Percentiles rank a stretch among this genome's conserved stretches.
These are phyloP conservation scores for Leccinum subtestaceum DNA, from an alignment of 768 basidiomycete genomes.

Conservation along the genomic window DNA sequence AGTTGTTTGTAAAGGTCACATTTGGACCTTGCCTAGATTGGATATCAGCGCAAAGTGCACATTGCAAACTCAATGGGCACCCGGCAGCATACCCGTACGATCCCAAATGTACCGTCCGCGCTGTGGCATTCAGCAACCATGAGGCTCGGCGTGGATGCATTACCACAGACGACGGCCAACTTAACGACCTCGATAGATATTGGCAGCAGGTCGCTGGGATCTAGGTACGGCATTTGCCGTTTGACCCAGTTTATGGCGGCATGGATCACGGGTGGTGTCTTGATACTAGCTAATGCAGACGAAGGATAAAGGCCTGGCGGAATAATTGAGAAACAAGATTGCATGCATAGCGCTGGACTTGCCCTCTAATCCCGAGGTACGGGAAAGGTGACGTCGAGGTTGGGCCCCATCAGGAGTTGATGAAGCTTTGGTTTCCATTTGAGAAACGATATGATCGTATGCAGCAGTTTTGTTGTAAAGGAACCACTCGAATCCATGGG, in stretches of 20 bases:
- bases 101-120: constrained; percentile 78
- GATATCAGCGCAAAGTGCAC: constrained; percentile 10
- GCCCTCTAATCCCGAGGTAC: constrained; percentile 42
- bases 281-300: constrained; percentile 26
- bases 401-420: constrained; percentile 24
- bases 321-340: neutral
- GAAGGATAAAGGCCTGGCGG: constrained; percentile 24
- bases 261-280: constrained; percentile 35
- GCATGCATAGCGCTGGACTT: neutral
- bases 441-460: constrained; percentile 81
- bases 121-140: constrained; percentile 78
- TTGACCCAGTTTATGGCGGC: constrained; percentile 50
- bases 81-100: constrained; percentile 55
- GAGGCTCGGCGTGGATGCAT: constrained; percentile 78
- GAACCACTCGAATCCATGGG: constrained; percentile 91
- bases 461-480: constrained; percentile 87
- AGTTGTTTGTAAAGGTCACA: constrained; percentile 83
- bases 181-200: constrained; percentile 75
- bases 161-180: constrained; percentile 83
- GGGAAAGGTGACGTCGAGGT: constrained; percentile 38
- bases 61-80: constrained; percentile 5
- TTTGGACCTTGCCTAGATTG: constrained; percentile 67
- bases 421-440: constrained; percentile 49
- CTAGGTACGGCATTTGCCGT: constrained; percentile 64
- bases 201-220: constrained; percentile 84